These are phyloP conservation scores for Helotiales sp. DNA, from an alignment of 2,329 filamentous ascomycete species.

Conservation along the genomic window DNA sequence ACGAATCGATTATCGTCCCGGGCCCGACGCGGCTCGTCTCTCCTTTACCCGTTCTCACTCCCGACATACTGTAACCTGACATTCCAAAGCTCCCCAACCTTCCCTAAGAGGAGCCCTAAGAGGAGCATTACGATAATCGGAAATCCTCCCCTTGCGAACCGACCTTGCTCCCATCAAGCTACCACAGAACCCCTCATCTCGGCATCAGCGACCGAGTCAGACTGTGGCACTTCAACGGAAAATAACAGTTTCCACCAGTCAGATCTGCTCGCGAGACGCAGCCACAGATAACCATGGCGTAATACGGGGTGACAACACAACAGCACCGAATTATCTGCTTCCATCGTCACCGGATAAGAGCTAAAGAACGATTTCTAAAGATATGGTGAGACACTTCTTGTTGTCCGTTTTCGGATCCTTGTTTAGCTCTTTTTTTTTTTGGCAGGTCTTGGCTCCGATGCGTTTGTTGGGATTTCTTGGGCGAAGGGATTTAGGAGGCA, in stretches of 20 bases:
- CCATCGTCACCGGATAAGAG: neutral
- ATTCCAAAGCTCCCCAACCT: neutral
- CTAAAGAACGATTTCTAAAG: neutral
- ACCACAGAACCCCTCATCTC: conserved; percentile 5
- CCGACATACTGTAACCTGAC: neutral
- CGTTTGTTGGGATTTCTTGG: neutral
- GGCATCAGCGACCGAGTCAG: conserved; percentile 6
- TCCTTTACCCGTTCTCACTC: neutral
- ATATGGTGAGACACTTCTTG: conserved; percentile 1
- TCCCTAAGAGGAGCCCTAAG: neutral
- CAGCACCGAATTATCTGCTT: neutral
- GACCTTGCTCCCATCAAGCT: neutral
- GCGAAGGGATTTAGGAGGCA: conserved; percentile 1
- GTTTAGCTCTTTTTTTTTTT: neutral
- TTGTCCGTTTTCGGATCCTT: conserved; percentile 6
- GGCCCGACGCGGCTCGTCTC: conserved; percentile 7
- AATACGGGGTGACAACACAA: neutral
- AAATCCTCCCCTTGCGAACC: conserved; percentile 4
- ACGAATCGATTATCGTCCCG: neutral
- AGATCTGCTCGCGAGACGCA: neutral
- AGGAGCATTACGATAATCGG: neutral
- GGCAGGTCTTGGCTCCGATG: neutral
- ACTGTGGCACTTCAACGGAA: neutral
- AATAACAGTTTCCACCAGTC: neutral
- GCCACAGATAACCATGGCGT: neutral